Base-by-base conservation (phyloP, 306 rosid species). In the Potentilla sterilis region DNA sequence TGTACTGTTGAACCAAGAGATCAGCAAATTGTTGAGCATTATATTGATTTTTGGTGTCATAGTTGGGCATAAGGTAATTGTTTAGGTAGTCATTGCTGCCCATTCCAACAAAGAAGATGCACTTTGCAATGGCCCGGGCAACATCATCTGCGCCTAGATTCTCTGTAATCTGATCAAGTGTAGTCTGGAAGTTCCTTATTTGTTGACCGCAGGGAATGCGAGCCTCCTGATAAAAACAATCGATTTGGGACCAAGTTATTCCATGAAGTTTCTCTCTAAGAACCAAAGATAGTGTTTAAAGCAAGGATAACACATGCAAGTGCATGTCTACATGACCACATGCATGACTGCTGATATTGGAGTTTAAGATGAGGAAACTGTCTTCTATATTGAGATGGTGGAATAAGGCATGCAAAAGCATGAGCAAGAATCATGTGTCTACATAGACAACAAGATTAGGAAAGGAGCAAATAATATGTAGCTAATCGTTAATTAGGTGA, bases 81-180 rank as follows among this genome's bases (percentile, higher is more conserved):
- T 95, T 95, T 2, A 95, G 85, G 84, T 95, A 95, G 87, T 95
- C 98, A 76, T 95, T 95, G 90, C 96, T 90, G 10, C 98, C 98
- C 96, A 95, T 92, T 81, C 96, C 97, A 34, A 95, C 88, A 70
- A 90, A 95, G 86, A 92, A 92, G 14, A 94, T 75, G 80, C 93
- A 87, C 24, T 69, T 75, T 38, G 83, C 85, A 57, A 89, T 86
- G 0, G 74, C 81, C 44, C 69, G 55, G 1, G 87, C 88, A 84
- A 87, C 72, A 24, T 84, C 59, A 9, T 72, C 90, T 14, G 89
- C 91, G 38, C 96, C 96, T 52, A 92, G 78, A 72, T 76, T 85
- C 7, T 64, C 83, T 6, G 78, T 85, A 6, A 95, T 73, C 72
- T 90, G 89, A 85, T 86, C 86, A 57, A 92, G 76, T 7, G 97